phyloP scores from a whole-genome alignment of 2,329 filamentous ascomycete genomes.

The Stylonectria norvegica region DNA sequence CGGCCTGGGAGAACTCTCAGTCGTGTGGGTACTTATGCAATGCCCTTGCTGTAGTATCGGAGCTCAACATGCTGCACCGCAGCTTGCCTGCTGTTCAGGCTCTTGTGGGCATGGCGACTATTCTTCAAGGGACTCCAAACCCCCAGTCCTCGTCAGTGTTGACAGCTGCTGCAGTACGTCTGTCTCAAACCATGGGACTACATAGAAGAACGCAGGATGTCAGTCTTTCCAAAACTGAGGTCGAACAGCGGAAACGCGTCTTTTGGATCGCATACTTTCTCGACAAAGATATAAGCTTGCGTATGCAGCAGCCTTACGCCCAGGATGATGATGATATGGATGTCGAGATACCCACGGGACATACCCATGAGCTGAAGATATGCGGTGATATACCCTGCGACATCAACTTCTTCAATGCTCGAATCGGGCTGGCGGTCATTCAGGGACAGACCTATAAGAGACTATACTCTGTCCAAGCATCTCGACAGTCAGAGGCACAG shows the following conservation, averaged over 20 bases:
- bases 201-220: constrained; percentile 12
- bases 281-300: constrained; percentile 26
- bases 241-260: constrained; percentile 18
- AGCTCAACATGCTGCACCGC: constrained; percentile 14
- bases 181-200: constrained; percentile 22
- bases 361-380: background rate
- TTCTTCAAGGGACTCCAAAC: constrained; percentile 24
- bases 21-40: constrained; percentile 18
- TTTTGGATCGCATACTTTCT: constrained; percentile 25
- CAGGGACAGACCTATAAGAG: constrained; percentile 25
- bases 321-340: constrained; percentile 30
- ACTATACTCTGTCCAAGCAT: constrained; percentile 22
- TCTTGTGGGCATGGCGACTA: constrained; percentile 21
- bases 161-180: constrained; percentile 17
- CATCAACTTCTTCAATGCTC: constrained; percentile 19
- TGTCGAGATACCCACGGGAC: constrained; percentile 18
- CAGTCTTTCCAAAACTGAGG: constrained; percentile 9
- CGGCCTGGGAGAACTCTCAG: constrained; percentile 10
- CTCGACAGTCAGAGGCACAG: constrained; percentile 15
- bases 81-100: constrained; percentile 22
- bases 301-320: constrained; percentile 18
- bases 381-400: constrained; percentile 1
- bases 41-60: constrained; percentile 17
- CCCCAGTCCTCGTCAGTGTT: constrained; percentile 18
- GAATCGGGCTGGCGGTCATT: constrained; percentile 24